Evolutionary conservation across 1,284 basidiomycete genomes (phyloP), one percentile per base, ranked within the genome.

Genomic region (Ustilago nuda): DNA sequence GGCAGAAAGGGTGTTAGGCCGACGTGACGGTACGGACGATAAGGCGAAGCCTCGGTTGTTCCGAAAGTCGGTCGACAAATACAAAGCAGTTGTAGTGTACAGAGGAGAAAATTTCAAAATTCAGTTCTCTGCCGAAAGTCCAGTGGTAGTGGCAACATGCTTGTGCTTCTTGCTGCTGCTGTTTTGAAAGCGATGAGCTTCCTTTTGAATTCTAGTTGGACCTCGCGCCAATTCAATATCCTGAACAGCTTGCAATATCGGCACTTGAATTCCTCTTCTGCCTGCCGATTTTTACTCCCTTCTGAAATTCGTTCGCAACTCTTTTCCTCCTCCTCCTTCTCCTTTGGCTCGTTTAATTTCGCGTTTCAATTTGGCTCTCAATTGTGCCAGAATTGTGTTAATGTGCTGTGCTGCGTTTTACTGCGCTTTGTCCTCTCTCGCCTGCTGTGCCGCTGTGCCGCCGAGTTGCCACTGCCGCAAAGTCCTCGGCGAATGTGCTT

Each of bases 21-120:
- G 19, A 19, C 19, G 43, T 45, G 43, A 45, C 43, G 19, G 23
- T 45, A 2, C 17, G 3, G 4, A 41, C 39, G 39, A 41, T 41
- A 41, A 41, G 13, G 39, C 43, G 43, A 45, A 45, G n/a, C n/a
- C 13, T 43, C 39, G 39, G 39, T 43, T 43, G 39, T 43, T 43
- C 39, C 39, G 39, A 43, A 43, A 43, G 12, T 43, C 39, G 2
- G 19, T 45, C 43, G 43, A 19, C 43, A 45, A 19, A 41, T 4
- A 41, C 2, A 41, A 41, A 37, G 23, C 23, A 27, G 23, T 27
- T 27, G 23, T 27, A 27, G 23, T 27, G 23, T 27, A 27, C 23
- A 27, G 23, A 27, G 23, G 23, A 27, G 23, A 27, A 27, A 27
- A 27, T 27, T 27, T 27, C 23, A 27, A 27, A 27, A 27, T 27